These are phyloP conservation scores for Microbotryomycetes sp. DNA, from an alignment of 1,284 basidiomycete species.

Conservation along the genomic window DNA sequence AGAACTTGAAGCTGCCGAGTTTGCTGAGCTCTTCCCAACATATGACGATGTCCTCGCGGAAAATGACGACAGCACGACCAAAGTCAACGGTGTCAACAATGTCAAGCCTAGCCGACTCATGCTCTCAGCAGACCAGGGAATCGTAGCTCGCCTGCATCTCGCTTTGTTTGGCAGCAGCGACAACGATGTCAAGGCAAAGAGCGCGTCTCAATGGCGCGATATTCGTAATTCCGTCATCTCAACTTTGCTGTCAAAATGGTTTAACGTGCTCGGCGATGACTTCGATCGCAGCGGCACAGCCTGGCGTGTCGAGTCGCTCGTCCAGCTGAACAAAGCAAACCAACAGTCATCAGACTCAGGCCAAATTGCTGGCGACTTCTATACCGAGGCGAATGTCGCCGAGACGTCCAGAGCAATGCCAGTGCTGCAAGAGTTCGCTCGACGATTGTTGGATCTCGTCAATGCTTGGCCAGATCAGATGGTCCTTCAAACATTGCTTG, in stretches of 20 bases:
- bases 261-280: constrained; percentile 21
- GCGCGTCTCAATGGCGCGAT: not conserved
- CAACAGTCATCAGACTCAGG: constrained; percentile 6
- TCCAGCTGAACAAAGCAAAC: constrained; percentile 19
- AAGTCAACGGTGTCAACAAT: not conserved
- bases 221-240: constrained; percentile 14
- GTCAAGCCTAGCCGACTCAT: constrained; percentile 11
- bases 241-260: constrained; percentile 21
- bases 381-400: constrained; percentile 62
- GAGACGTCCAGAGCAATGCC: constrained; percentile 60
- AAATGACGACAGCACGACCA: constrained; percentile 30
- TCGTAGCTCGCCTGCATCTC: constrained; percentile 21
- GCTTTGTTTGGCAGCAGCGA: constrained; percentile 7
- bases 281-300: constrained; percentile 23
- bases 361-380: constrained; percentile 60
- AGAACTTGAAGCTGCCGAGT: constrained; percentile 43
- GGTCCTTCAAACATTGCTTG: constrained; percentile 74
- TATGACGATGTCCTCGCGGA: constrained; percentile 55
- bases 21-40: constrained; percentile 36
- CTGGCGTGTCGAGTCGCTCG: constrained; percentile 24
- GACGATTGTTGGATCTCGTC: constrained; percentile 56
- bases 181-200: not conserved
- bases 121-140: constrained; percentile 22
- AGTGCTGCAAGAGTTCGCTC: constrained; percentile 52
- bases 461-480: constrained; percentile 94